These are phyloP conservation scores for Hypoxylon trugodes DNA, from an alignment of 495 filamentous ascomycete species.

Conservation along the genomic window DNA sequence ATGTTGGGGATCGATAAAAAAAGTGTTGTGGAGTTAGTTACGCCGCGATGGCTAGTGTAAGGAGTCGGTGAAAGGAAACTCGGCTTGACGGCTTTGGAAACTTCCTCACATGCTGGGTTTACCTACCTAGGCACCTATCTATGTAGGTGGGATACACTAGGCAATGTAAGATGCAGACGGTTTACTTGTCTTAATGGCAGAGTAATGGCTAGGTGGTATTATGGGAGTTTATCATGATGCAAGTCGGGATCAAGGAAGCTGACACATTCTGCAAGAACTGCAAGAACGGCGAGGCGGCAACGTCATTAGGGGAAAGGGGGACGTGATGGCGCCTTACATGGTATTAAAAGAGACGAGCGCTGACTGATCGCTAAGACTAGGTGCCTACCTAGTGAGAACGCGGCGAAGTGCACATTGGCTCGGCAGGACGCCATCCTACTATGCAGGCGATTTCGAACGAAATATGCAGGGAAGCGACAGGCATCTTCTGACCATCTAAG, in stretches of 20 bases:
- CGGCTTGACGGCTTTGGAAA: conserved; percentile 6
- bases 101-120: conserved; percentile 7
- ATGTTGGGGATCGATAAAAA: conserved; percentile 16
- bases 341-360: conserved; percentile 3
- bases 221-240: conserved; percentile 30
- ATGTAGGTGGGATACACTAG: conserved; percentile 3
- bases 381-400: conserved; percentile 17
- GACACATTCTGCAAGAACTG: conserved; percentile 32
- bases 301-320: conserved; percentile 24
- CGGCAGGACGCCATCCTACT: conserved; percentile 21
- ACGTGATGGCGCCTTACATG: conserved; percentile 19
- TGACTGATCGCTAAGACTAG: conserved; percentile 26
- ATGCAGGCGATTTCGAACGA: conserved; percentile 31
- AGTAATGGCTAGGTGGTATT: conserved; percentile 31
- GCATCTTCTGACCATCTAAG: conserved; percentile 24
- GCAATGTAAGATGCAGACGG: conserved; percentile 33
- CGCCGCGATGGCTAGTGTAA: conserved; percentile 13
- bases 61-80: conserved; percentile 15
- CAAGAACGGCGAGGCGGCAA: conserved; percentile 15
- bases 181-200: conserved; percentile 21
- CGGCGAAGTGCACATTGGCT: conserved; percentile 29
- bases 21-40: conserved; percentile 4
- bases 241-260: conserved; percentile 32
- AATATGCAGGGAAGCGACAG: conserved; percentile 32
- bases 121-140: too few species aligned